These are phyloP conservation scores for Hypoxylon fragiforme DNA, from an alignment of 495 filamentous ascomycete genomes.

Conservation along the genomic window DNA sequence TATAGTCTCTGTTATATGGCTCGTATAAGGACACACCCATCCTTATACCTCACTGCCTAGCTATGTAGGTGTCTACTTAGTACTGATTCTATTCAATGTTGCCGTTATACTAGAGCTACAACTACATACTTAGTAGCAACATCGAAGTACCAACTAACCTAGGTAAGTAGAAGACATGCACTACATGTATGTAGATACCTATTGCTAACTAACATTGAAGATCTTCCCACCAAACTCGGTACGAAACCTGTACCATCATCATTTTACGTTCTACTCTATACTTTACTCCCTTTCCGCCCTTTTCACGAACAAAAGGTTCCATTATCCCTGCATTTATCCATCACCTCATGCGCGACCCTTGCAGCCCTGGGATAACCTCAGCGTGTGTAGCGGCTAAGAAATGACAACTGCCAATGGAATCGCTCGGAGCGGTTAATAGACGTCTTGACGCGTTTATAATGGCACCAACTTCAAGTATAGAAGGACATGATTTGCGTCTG, in stretches of 20 bases:
- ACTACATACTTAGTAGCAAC: too few species aligned
- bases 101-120: too few species aligned
- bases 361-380: conserved; percentile 13
- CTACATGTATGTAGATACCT: too few species aligned
- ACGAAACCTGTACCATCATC: not conserved
- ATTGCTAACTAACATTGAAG: conserved; percentile 23
- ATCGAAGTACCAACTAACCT: too few species aligned
- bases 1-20: too few species aligned
- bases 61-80: too few species aligned
- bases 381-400: conserved; percentile 23
- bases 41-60: too few species aligned
- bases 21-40: too few species aligned
- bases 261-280: too few species aligned
- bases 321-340: conserved; percentile 20
- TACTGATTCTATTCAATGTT: too few species aligned
- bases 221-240: conserved; percentile 28
- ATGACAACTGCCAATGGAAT: conserved; percentile 19
- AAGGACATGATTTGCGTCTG: conserved; percentile 3
- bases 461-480: conserved; percentile 15
- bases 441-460: conserved; percentile 10
- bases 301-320: conserved; percentile 13
- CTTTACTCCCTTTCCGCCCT: too few species aligned
- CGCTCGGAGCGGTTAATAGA: conserved; percentile 4
- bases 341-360: conserved; percentile 20
- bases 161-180: too few species aligned